Base-by-base conservation (phyloP, 1,139 yeast genomes). In the Protomyces gravidus region DNA sequence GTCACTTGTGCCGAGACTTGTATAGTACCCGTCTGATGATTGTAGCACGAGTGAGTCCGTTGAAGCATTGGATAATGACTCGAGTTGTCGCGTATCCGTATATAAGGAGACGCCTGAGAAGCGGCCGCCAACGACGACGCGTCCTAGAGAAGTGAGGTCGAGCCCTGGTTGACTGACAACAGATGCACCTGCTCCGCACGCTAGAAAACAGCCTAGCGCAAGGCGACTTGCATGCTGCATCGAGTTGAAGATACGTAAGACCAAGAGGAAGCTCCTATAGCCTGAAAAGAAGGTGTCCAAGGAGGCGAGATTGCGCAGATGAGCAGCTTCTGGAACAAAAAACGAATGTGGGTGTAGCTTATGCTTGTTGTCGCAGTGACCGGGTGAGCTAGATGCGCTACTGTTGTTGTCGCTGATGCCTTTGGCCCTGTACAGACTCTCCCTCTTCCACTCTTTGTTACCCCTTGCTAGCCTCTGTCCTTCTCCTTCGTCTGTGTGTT, bases 71-170 rank as follows among this genome's bases (percentile, higher is more conserved):
- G 63, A 28, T 71, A 72, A 21, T 65, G 65, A 6, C 5, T 48
- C 50, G 21, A 49, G 50, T 17, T 58, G 59, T 62, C 66, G 21
- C 68, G 71, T 68, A 65, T 78, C 82, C 39, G 75, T 68, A 71
- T 84, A 84, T 57, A 77, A 74, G 1, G 92, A 80, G 28, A 85
- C 69, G 15, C 85, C 82, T 62, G 81, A 79, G 66, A 81, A 85
- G 45, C 77, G 73, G 7, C 96, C 96, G 55, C 86, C 77, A 17
- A 87, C 66, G 4, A 85, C 84, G 53, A 88, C 72, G 61, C 75
- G 64, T 5, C 78, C 78, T n/a, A 73, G 64, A 9, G 49, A 32
- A 6, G 60, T 33, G 19, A 66, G 46, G 46, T 66, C 68, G 42
- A 65, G 53, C n/a, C 33, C 55, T 2, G 67, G 66, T 5, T 60